Conservation (phyloP, 345 rosid species). For the Hypericum androsaemum region DNA sequence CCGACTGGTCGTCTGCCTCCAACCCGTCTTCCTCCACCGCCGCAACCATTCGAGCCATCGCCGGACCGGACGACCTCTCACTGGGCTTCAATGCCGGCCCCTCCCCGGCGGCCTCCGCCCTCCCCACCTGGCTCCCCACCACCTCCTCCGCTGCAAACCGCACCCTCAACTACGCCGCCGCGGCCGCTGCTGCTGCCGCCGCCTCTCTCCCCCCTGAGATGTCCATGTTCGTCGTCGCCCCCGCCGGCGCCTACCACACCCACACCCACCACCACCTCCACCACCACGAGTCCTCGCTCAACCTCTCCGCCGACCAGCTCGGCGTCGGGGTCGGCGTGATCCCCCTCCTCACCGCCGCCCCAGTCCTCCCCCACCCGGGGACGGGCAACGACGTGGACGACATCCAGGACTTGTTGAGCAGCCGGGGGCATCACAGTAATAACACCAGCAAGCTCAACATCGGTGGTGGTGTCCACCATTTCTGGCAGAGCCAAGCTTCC, state of each 20-base stretch:
- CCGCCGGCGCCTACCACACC: constrained; percentile 45
- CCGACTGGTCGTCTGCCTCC: constrained; percentile 63
- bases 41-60: constrained; percentile 28
- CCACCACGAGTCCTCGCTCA: constrained; percentile 28
- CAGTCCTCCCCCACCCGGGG: constrained; percentile 35
- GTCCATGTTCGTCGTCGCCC: constrained; percentile 86
- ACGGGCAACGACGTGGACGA: constrained; percentile 30
- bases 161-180: constrained; percentile 35
- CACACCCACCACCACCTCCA: constrained; percentile 44
- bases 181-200: too few relatives aligned
- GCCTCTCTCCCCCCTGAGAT: constrained; percentile 40
- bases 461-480: constrained; percentile 46
- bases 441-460: too few relatives aligned
- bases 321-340: constrained; percentile 76
- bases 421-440: constrained; percentile 30
- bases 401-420: constrained; percentile 24
- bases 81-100: constrained; percentile 95
- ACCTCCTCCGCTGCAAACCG: constrained; percentile 18
- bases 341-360: constrained; percentile 61
- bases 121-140: constrained; percentile 38
- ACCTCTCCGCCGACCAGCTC: constrained; percentile 41
- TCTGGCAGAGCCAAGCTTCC: constrained; percentile 57
- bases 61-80: constrained; percentile 70
- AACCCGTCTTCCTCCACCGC: constrained; percentile 28
- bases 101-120: constrained; percentile 23